phyloP scores from a whole-genome alignment of 805 yeast species.

The Kodamaea fukazawae region DNA sequence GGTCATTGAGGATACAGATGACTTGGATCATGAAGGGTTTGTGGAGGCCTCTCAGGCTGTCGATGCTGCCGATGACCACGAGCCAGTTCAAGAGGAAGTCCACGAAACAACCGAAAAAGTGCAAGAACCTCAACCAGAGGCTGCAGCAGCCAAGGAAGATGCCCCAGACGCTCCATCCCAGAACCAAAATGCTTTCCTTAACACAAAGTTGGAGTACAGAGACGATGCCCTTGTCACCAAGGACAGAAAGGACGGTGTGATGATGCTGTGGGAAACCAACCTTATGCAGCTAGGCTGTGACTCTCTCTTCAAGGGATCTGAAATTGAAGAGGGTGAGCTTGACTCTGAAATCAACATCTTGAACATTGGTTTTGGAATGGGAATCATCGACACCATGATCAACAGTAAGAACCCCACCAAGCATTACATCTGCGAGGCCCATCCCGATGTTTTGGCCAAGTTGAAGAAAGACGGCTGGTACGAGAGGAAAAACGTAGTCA shows the following conservation, averaged over 20 bases:
- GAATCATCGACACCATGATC: slow-evolving; percentile 83
- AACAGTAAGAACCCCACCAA: slow-evolving; percentile 47
- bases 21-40: slow-evolving; percentile 25
- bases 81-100: slow-evolving; percentile 11
- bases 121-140: not conserved
- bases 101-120: slow-evolving; percentile 18
- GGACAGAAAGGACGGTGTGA: slow-evolving; percentile 80
- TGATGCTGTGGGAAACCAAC: slow-evolving; percentile 95
- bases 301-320: slow-evolving; percentile 53
- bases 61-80: slow-evolving; percentile 9
- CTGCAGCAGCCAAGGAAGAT: slow-evolving; percentile 9
- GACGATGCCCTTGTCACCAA: slow-evolving; percentile 71
- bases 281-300: slow-evolving; percentile 81
- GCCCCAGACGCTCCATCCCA: slow-evolving; percentile 52
- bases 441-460: slow-evolving; percentile 79
- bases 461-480: slow-evolving; percentile 80
- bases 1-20: slow-evolving; percentile 45
- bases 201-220: slow-evolving; percentile 63
- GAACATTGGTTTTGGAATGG: slow-evolving; percentile 96
- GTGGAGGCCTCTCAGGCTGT: slow-evolving; percentile 11
- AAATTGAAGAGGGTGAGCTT: slow-evolving; percentile 26
- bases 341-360: slow-evolving; percentile 52
- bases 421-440: slow-evolving; percentile 93
- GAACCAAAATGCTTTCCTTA: slow-evolving; percentile 61
- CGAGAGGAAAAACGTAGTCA: slow-evolving; percentile 64